phyloP scores from a whole-genome alignment of 805 yeast genomes.

The Schwanniomyces occidentalis region DNA sequence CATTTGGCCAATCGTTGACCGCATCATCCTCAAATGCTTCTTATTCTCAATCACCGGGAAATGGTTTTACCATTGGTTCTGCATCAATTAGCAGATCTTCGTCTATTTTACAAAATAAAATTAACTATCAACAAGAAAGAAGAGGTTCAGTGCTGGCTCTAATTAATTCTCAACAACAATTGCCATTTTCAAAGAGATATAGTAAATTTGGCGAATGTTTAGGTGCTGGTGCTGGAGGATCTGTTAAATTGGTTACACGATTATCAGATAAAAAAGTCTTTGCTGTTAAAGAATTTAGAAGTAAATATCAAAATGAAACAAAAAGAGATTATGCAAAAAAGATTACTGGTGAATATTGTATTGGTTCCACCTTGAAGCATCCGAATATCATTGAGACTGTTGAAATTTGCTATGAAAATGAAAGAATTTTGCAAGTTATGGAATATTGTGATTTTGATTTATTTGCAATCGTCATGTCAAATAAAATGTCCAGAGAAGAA shows the following conservation, averaged over 20 bases:
- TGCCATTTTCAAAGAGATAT: conserved; percentile 50
- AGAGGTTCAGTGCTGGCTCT: conserved; percentile 36
- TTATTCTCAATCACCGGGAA: conserved; percentile 33
- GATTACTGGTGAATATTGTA: conserved; percentile 86
- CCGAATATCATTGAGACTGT: conserved; percentile 78
- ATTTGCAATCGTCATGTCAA: conserved; percentile 86
- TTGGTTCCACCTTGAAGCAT: conserved; percentile 79
- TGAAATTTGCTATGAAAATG: conserved; percentile 70
- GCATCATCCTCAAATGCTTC: conserved; percentile 35
- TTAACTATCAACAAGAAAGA: conserved; percentile 32
- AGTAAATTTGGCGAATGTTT: conserved; percentile 72
- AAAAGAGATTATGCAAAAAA: conserved; percentile 80
- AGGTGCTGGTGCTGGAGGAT: conserved; percentile 89
- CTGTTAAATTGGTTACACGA: conserved; percentile 70
- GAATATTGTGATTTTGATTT: conserved; percentile 89
- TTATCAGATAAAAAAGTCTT: conserved; percentile 69
- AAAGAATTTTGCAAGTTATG: conserved; percentile 85
- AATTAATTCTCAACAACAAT: conserved; percentile 22
- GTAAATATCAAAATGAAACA: conserved; percentile 67
- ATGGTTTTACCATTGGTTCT: conserved; percentile 17
- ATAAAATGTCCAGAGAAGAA: conserved; percentile 77
- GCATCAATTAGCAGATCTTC: conserved; percentile 30
- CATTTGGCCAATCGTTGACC: conserved; percentile 23
- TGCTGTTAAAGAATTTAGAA: conserved; percentile 83
- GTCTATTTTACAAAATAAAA: conserved; percentile 28